Evolutionary conservation across 148 eudicot species (phyloP).

Genomic region (Spergularia bocconei): DNA sequence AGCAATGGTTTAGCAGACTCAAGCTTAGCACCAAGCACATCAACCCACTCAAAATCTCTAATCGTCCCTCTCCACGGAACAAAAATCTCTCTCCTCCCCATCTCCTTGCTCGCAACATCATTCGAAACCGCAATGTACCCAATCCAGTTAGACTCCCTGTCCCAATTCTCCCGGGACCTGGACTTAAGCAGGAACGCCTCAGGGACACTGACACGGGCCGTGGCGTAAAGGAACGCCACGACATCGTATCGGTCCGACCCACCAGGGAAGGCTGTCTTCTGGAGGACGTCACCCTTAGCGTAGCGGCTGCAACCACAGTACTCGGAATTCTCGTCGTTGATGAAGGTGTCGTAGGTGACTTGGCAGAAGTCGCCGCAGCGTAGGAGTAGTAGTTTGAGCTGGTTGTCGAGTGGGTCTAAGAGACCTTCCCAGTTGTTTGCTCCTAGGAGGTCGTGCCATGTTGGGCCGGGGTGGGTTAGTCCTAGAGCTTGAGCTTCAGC

Average conservation of each 20-base stretch:
- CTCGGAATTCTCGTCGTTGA: conserved; percentile 36
- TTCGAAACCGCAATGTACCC: conserved; percentile 58
- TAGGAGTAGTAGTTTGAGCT: conserved; percentile 61
- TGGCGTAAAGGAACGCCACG: conserved; percentile 55
- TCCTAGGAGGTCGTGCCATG: conserved; percentile 48
- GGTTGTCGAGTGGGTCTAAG: conserved; percentile 55
- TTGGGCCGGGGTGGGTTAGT: conserved; percentile 7
- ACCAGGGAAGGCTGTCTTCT: conserved; percentile 30
- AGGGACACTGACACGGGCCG: conserved; percentile 46
- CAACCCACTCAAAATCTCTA: conserved; percentile 62
- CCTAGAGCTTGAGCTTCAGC: conserved; percentile 8
- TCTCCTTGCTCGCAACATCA: conserved; percentile 32
- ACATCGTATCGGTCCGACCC: conserved; percentile 37
- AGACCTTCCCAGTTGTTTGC: conserved; percentile 65
- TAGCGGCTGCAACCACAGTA: conserved; percentile 49
- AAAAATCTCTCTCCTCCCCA: conserved; percentile 61
- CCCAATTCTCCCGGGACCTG: conserved; percentile 61
- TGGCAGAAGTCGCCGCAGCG: conserved; percentile 89
- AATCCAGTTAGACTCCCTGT: conserved; percentile 71
- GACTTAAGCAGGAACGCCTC: conserved; percentile 58
- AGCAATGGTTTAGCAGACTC: conserved; percentile 42
- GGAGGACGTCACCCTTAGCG: conserved; percentile 26
- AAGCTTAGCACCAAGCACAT: conserved; percentile 50
- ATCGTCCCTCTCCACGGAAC: conserved; percentile 68
- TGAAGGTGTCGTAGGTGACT: conserved; percentile 73